Conservation (phyloP, 768 basidiomycete genomes). For the Trametes coccinea region DNA sequence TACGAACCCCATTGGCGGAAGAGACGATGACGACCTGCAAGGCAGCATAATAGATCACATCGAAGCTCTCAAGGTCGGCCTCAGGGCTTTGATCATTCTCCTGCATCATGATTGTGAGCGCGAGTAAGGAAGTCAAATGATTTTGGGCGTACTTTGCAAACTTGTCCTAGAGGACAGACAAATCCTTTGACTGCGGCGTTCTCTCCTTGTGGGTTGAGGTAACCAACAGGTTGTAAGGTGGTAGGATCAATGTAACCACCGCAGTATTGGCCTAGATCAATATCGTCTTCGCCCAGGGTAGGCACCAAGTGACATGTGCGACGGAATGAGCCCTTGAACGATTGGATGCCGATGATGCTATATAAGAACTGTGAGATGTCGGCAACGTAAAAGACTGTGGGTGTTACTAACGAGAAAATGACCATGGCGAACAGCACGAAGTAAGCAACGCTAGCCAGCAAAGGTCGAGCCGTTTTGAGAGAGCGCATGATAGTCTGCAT, state of each 20-base stretch:
- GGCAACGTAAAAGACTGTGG: not conserved
- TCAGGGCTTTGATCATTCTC: slow-evolving; percentile 63
- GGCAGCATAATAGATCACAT: slow-evolving; percentile 79
- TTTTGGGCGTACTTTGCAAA: slow-evolving; percentile 59
- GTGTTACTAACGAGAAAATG: slow-evolving; percentile 74
- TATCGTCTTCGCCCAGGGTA: slow-evolving; percentile 51
- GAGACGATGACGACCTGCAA: slow-evolving; percentile 87
- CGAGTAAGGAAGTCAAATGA: too few relatives aligned
- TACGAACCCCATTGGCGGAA: slow-evolving; percentile 70
- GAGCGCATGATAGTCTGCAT: slow-evolving; percentile 83
- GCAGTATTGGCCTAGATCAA: slow-evolving; percentile 61
- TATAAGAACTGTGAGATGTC: not conserved
- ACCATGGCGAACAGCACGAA: slow-evolving; percentile 90
- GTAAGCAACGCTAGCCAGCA: slow-evolving; percentile 87
- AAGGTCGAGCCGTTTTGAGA: slow-evolving; percentile 83
- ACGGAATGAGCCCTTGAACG: slow-evolving; percentile 84
- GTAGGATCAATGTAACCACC: slow-evolving; percentile 76
- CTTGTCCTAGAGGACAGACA: slow-evolving; percentile 84
- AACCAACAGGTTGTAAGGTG: slow-evolving; percentile 48
- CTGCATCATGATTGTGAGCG: slow-evolving; percentile 33
- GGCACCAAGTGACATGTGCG: slow-evolving; percentile 61
- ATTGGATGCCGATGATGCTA: slow-evolving; percentile 91
- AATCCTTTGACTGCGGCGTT: slow-evolving; percentile 66
- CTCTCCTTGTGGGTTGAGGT: slow-evolving; percentile 41
- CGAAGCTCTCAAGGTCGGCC: slow-evolving; percentile 73